A percentile compares a stretch with the other conserved stretches of the same genome.
Conservation (phyloP, 2,329 filamentous ascomycete genomes). For the Paraconiothyrium sp. region DNA sequence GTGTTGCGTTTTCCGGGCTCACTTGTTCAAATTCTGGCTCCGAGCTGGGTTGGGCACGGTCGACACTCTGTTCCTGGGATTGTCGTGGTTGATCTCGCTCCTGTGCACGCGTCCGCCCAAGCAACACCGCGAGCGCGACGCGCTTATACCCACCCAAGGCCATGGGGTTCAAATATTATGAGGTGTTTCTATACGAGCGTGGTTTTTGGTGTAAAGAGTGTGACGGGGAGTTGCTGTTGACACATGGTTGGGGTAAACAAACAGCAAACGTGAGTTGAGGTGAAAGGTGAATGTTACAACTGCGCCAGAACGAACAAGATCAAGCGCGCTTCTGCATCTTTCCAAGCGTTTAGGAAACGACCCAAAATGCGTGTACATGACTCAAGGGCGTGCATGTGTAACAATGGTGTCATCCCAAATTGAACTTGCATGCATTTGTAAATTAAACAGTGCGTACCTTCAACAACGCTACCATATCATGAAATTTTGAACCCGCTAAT, state of each 20-base stretch:
- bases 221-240: background rate
- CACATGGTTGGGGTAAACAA: background rate
- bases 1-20: background rate
- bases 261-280: background rate
- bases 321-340: background rate
- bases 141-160: slow-evolving; percentile 5
- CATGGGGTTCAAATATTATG: background rate
- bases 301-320: background rate
- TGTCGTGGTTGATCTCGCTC: background rate
- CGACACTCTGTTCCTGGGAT: background rate
- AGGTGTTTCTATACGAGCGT: background rate
- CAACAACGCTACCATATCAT: background rate
- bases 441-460: background rate
- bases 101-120: slow-evolving; percentile 1
- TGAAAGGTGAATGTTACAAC: background rate
- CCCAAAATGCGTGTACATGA: background rate
- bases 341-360: background rate
- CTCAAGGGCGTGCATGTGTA: background rate
- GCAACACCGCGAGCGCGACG: slow-evolving; percentile 1
- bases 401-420: background rate
- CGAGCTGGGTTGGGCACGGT: background rate
- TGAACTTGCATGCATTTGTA: background rate
- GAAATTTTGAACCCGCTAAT: background rate
- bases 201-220: background rate
- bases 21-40: background rate